Evolutionary conservation across 2,329 filamentous ascomycete genomes (phyloP).

Genomic region (Trematosphaeria pertusa): DNA sequence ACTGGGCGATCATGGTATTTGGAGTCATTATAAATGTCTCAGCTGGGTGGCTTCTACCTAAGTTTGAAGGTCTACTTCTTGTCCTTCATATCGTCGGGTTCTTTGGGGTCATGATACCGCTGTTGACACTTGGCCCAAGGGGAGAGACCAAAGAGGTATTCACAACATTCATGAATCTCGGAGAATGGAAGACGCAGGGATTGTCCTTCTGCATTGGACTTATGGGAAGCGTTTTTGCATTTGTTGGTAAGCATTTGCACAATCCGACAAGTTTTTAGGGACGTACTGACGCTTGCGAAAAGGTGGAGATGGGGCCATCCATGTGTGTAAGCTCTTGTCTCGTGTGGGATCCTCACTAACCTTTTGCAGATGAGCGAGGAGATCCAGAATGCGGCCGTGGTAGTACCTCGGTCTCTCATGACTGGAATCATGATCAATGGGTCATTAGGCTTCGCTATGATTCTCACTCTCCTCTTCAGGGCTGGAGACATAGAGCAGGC

Average conservation of each 20-base stretch:
- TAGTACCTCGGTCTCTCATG: constrained; percentile 43
- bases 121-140: constrained; percentile 52
- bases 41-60: constrained; percentile 52
- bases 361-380: constrained; percentile 36
- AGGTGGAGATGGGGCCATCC: constrained; percentile 45
- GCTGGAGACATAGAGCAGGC: constrained; percentile 43
- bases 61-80: constrained; percentile 55
- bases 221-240: constrained; percentile 41
- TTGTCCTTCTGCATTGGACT: constrained; percentile 53
- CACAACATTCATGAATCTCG: constrained; percentile 53
- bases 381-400: constrained; percentile 25
- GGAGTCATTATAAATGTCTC: constrained; percentile 53
- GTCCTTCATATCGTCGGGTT: constrained; percentile 59
- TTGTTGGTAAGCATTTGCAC: constrained; percentile 34
- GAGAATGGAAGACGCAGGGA: constrained; percentile 52
- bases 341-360: constrained; percentile 2
- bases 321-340: constrained; percentile 30
- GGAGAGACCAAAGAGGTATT: constrained; percentile 51
- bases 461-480: constrained; percentile 44
- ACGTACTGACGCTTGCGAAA: constrained; percentile 1
- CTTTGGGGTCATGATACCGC: constrained; percentile 57
- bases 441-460: constrained; percentile 39
- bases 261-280: background rate
- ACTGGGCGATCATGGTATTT: constrained; percentile 52
- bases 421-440: constrained; percentile 43